Evolutionary conservation across 805 yeast genomes (phyloP), one percentile per base, ranked within the genome.

Genomic region (Pichia insulana): DNA sequence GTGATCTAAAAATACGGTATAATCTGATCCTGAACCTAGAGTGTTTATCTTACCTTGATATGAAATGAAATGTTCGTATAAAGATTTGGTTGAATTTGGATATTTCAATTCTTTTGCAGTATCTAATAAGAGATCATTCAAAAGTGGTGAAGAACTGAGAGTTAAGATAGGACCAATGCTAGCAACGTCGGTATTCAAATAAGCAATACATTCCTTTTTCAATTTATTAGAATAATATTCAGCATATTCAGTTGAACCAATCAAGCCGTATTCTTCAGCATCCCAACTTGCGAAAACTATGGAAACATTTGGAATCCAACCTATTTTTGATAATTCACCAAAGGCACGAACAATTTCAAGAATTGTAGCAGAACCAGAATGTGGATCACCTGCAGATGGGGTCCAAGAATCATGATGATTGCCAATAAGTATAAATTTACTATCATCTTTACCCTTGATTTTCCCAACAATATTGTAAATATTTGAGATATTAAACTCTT

Each of bases 401-500:
- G 79, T 73, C 92, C 90, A 84, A 3, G 89, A 79, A 56, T 83
- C 92, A 42, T 87, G 73, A 56, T 83, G 92, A 57, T 82, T 83
- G 30, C 92, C 92, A 43, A 83, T 57, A 30, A 83, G 57, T 37
- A 83, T 69, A 16, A 74, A 78, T 43, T 79, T 80, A 26, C 41
- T 30, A 38, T 73, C 69, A 31, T 64, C 59, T 32, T 67, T 64
- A 33, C 89, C 89, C 45, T 71, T 73, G 34, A 80, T 59, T 36
- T 67, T 68, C 9, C 82, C 89, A 52, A 77, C 68, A 26, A 80
- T 80, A 52, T 83, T 79, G 63, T 71, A 68, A 53, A 80, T 68
- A 7, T 83, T 80, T 11, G 77, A 66, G 49, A 78, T 69, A 50
- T 71, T 74, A 56, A 76, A 82, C 15, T 71, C 73, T 57, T 83